Evolutionary conservation across 2,329 filamentous ascomycete species (phyloP).

Genomic region (Passalora sequoiae): DNA sequence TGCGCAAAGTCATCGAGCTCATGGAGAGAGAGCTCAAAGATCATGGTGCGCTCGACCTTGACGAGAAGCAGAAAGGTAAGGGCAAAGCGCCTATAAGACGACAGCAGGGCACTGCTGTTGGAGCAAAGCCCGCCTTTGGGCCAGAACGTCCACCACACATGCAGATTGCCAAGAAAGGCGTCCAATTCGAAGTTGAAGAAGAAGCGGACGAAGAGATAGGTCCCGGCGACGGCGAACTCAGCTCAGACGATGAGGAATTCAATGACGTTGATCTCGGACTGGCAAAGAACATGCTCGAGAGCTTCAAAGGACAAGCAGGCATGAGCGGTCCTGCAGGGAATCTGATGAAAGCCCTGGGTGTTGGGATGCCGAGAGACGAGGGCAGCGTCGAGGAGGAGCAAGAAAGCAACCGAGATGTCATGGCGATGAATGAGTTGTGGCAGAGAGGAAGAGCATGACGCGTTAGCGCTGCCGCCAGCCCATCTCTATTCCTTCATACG

Average conservation of each 20-base stretch:
- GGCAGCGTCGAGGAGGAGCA: constrained; percentile 38
- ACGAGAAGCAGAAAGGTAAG: constrained; percentile 30
- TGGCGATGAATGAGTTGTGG: too few species aligned
- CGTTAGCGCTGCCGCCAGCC: too few species aligned
- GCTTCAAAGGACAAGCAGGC: constrained; percentile 85
- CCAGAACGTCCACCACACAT: constrained; percentile 29
- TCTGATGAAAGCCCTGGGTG: constrained; percentile 77
- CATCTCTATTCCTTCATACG: too few species aligned
- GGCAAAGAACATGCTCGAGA: constrained; percentile 84
- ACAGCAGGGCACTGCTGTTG: constrained; percentile 14
- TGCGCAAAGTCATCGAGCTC: constrained; percentile 59
- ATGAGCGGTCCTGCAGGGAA: constrained; percentile 82
- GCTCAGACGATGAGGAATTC: constrained; percentile 48
- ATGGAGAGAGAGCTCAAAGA: constrained; percentile 69
- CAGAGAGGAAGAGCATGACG: too few species aligned
- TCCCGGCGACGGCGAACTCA: constrained; percentile 30
- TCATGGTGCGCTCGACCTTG: constrained; percentile 58
- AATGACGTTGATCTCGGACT: constrained; percentile 80
- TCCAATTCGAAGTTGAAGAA: constrained; percentile 33
- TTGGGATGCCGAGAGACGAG: constrained; percentile 75
- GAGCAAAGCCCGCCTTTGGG: constrained; percentile 28
- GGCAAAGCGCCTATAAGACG: constrained; percentile 8
- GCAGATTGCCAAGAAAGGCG: constrained; percentile 14
- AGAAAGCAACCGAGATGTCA: too few species aligned
- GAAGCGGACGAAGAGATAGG: constrained; percentile 39